phyloP scores from a whole-genome alignment of 768 basidiomycete genomes.

The Kwoniella bestiolae region DNA sequence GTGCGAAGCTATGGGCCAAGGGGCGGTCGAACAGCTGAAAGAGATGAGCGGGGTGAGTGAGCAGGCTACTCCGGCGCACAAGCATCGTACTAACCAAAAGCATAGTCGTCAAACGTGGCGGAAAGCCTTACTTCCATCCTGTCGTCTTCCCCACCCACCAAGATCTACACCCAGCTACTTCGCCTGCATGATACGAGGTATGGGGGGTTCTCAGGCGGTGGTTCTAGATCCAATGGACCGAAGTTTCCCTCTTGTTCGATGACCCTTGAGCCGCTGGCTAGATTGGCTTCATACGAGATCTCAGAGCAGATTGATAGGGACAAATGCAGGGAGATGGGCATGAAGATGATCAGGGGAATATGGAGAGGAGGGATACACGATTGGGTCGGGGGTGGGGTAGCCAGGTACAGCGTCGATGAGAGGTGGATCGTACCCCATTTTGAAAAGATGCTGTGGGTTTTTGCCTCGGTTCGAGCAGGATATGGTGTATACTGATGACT shows the following conservation, averaged over 20 bases:
- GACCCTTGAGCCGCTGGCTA: conserved; percentile 46
- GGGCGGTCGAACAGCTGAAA: conserved; percentile 41
- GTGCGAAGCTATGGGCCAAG: conserved; percentile 35
- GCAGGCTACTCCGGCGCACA: background rate
- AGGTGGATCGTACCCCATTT: conserved; percentile 61
- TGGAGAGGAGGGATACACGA: conserved; percentile 59
- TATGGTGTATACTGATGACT: no score
- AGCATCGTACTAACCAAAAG: background rate
- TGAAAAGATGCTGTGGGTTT: conserved; percentile 58
- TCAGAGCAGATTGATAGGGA: conserved; percentile 16
- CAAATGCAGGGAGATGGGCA: conserved; percentile 37
- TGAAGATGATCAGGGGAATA: conserved; percentile 47
- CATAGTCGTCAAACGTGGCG: conserved; percentile 31
- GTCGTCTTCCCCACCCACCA: conserved; percentile 13
- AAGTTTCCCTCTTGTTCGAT: conserved; percentile 58
- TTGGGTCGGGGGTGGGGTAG: conserved; percentile 59
- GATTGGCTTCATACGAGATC: conserved; percentile 27
- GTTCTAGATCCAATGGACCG: conserved; percentile 44
- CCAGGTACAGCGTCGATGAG: conserved; percentile 60
- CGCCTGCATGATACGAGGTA: conserved; percentile 52
- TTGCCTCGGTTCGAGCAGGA: no score
- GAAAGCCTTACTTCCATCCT: conserved; percentile 34
- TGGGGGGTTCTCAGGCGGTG: conserved; percentile 58
- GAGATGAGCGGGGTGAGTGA: conserved; percentile 35
- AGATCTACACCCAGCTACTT: conserved; percentile 41